Conservation (phyloP, 139 green algal species). For the Klebsormidium nitens region DNA sequence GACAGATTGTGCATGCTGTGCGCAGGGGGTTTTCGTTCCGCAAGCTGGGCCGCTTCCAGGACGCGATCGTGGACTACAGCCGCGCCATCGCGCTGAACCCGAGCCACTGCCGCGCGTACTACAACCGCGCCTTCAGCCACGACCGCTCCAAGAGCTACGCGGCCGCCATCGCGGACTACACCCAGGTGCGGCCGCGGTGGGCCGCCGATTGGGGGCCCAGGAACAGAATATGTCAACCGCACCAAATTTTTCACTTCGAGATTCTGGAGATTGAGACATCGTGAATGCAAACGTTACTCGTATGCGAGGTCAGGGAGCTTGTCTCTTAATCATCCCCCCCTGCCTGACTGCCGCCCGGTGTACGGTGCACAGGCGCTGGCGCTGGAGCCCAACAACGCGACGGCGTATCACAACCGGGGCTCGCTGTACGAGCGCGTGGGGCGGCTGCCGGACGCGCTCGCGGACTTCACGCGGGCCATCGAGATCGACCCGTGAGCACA, state of each 20-base stretch:
- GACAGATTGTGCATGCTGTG: background rate
- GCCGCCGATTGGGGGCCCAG: too few species aligned
- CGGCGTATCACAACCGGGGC: slow-evolving; percentile 68
- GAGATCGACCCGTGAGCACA: background rate
- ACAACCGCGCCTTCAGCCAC: slow-evolving; percentile 70
- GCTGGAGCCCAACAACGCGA: slow-evolving; percentile 62
- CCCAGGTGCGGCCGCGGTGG: background rate
- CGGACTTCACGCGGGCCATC: slow-evolving; percentile 14
- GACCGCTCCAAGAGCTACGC: slow-evolving; percentile 17
- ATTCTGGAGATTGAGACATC: too few species aligned
- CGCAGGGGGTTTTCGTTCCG: slow-evolving; percentile 67
- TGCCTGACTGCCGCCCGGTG: too few species aligned
- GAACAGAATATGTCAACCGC: too few species aligned
- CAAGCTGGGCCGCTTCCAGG: slow-evolving; percentile 44
- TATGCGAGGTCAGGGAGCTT: too few species aligned
- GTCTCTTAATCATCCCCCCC: background rate
- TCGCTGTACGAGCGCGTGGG: slow-evolving; percentile 58
- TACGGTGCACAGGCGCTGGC: slow-evolving; percentile 18
- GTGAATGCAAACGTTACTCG: too few species aligned
- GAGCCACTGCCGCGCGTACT: slow-evolving; percentile 66
- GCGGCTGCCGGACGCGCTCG: slow-evolving; percentile 33
- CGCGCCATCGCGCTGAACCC: slow-evolving; percentile 63
- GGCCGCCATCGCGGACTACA: slow-evolving; percentile 3
- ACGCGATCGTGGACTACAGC: slow-evolving; percentile 71
- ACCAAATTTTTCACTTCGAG: too few species aligned